phyloP scores from a whole-genome alignment of 2,329 filamentous ascomycete genomes.

The Penicillium palitans region DNA sequence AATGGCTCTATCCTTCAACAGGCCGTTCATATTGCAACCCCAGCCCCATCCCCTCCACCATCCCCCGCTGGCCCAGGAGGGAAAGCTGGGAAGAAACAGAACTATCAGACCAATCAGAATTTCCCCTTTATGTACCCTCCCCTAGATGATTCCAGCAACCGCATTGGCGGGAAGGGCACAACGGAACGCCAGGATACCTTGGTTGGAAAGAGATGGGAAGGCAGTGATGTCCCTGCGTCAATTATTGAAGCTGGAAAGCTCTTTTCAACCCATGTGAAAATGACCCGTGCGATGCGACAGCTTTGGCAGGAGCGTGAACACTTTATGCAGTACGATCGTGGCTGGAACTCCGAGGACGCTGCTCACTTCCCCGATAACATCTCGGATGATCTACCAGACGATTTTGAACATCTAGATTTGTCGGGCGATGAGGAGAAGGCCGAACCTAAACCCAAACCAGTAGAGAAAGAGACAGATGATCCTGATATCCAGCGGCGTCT shows the following conservation, averaged over 20 bases:
- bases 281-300: conserved; percentile 87
- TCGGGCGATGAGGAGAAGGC: conserved; percentile 18
- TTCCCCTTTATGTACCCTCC: conserved; percentile 98
- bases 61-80: conserved; percentile 80
- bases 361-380: conserved; percentile 29
- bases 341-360: conserved; percentile 66
- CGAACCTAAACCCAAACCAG: conserved; percentile 13
- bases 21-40: conserved; percentile 97
- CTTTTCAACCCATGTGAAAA: conserved; percentile 85
- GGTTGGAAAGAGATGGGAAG: conserved; percentile 85
- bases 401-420: conserved; percentile 34
- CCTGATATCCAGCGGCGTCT: conserved; percentile 57
- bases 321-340: conserved; percentile 88
- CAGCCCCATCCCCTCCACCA: conserved; percentile 90
- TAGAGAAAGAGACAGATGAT: conserved; percentile 36
- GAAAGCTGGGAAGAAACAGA: conserved; percentile 96
- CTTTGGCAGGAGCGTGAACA: conserved; percentile 91
- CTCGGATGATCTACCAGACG: conserved; percentile 43
- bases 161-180: conserved; percentile 82
- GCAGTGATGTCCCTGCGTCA: conserved; percentile 86
- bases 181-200: conserved; percentile 76
- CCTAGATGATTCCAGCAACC: conserved; percentile 82
- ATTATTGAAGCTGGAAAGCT: conserved; percentile 93
- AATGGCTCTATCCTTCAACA: conserved; percentile 82
- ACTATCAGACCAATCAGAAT: conserved; percentile 98